Base-by-base conservation (phyloP, 2,329 filamentous ascomycete species). In the Chaetomium sp. region DNA sequence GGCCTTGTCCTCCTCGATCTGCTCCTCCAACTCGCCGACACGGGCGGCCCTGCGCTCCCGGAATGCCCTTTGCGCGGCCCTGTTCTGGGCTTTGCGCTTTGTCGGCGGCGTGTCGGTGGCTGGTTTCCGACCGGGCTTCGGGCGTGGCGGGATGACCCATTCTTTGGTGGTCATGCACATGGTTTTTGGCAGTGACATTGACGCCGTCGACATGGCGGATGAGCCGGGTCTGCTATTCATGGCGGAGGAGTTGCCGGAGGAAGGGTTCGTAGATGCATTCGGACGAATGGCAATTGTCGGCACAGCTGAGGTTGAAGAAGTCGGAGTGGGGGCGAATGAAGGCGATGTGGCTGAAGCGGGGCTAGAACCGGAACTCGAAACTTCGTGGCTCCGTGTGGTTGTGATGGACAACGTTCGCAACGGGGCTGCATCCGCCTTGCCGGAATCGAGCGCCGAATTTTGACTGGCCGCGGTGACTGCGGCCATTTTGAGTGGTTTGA, bases 1-100 rank as follows among this genome's bases (percentile, higher is more conserved):
- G 42, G 80, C 79, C 64, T 79, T 81, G 46, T 82, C 74, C 57
- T 84, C 79, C 4, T 86, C 81, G 6, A 88, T 72, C 66, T 85
- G 80, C 62, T 86, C 82, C 69, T 88, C 84, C 36, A 88, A 73
- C 67, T 87, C 91, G 41, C 87, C 86, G 6, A 96, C 89, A 41
- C 89, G 87, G 32, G 89, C 89, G 2, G 89, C 89, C 60, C 92
- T 83, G 56, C 92, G 80, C 72, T 96, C 91, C 37, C 92, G 82
- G 71, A 97, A 97, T 1, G 88, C 89, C 56, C 92, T 79, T 74
- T 97, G 92, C 3, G 92, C 92, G 47, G 89, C 88, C 58, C 94
- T 82, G 71, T 97, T 97, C 74, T 97, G 94, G 1, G 89, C 88
- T 76, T 96, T 95, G 62, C 94, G 84, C 75, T 95, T 95, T 44